Evolutionary conservation across 495 filamentous ascomycete genomes (phyloP), one percentile per base, ranked within the genome.

Genomic region (Lasiosphaeris hirsuta): DNA sequence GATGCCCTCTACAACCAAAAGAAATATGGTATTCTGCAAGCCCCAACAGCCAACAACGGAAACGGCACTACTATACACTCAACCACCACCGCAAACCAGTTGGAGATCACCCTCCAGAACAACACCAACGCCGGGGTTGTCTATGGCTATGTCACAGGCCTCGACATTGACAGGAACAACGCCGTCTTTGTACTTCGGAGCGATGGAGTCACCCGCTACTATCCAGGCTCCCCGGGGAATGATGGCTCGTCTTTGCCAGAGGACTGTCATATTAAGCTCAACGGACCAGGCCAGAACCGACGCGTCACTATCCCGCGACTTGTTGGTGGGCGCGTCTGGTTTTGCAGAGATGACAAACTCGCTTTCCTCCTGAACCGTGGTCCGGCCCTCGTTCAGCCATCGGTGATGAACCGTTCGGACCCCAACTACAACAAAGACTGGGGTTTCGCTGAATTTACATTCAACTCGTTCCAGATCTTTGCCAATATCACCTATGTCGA

Each of bases 401-500:
- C 81, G 6, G 81, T 86, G 10, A 85, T 82, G 11, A 90, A 90
- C 63, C 68, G 76, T 0, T 69, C 77, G 0, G 88, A 92, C 65
- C 72, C 83, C 0, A 90, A 90, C 62, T 84, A 86, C 65, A 77
- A 81, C 33, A 69, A 82, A 33, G 62, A 67, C 45, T 92, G 88
- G 85, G 79, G 75, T 34, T 92, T 92, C 63, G 80, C 75, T 69
- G 88, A 92, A 66, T 89, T 90, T 68, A 92, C 88, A 3, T 87
- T 80, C 71, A 88, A 89, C 68, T 64, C 65, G 46, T 54, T 69
- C 15, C 83, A 90, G 70, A 76, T 90, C 3, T 92, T 86, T 65
- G 86, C 81, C 48, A 92, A 92, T 63, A 87, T 90, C 62, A 81
- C 76, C 51, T 86, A 86, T 61, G 88, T 92, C 39, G 88, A 92